A percentile compares a stretch with the other conserved stretches of the same genome.
Conservation (phyloP, 805 yeast species). For the Schizosaccharomyces japonicus region DNA sequence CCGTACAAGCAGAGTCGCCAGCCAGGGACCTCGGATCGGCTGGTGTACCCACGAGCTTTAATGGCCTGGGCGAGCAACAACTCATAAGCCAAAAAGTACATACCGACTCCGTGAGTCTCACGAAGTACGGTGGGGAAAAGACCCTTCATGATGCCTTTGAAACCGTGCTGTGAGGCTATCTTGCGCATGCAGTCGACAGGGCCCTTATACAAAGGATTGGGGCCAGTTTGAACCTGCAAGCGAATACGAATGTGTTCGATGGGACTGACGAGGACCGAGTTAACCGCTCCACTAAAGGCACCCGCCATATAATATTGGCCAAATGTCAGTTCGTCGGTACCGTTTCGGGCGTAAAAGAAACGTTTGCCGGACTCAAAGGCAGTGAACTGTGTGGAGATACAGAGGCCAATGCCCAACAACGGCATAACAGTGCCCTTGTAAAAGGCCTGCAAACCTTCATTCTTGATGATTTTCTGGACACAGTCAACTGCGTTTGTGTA, state of each 20-base stretch:
- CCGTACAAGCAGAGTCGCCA: constrained; percentile 74
- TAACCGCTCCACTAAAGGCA: constrained; percentile 75
- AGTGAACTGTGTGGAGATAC: constrained; percentile 72
- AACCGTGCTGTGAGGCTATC: constrained; percentile 30
- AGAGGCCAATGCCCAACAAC: constrained; percentile 34
- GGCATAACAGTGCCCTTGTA: constrained; percentile 92
- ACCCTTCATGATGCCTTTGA: constrained; percentile 52
- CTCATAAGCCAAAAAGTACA: constrained; percentile 72
- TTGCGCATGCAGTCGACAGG: constrained; percentile 50
- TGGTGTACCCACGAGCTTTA: constrained; percentile 16
- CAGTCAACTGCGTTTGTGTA: constrained; percentile 56
- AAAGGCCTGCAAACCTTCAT: constrained; percentile 72
- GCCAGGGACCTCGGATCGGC: constrained; percentile 42
- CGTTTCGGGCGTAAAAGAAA: constrained; percentile 14
- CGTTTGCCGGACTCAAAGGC: constrained; percentile 88
- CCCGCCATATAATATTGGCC: constrained; percentile 69
- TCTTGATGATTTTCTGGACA: constrained; percentile 38
- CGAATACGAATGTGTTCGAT: constrained; percentile 81
- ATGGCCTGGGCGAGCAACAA: constrained; percentile 52
- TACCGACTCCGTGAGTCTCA: constrained; percentile 71
- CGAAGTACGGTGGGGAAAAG: constrained; percentile 58
- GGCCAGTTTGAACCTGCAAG: constrained; percentile 62
- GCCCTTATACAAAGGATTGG: constrained; percentile 29
- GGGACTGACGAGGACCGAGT: constrained; percentile 44
- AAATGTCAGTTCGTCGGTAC: constrained; percentile 23